Base-by-base conservation (phyloP, 108 stramenopile genomes). In the Fragilaria radians region DNA sequence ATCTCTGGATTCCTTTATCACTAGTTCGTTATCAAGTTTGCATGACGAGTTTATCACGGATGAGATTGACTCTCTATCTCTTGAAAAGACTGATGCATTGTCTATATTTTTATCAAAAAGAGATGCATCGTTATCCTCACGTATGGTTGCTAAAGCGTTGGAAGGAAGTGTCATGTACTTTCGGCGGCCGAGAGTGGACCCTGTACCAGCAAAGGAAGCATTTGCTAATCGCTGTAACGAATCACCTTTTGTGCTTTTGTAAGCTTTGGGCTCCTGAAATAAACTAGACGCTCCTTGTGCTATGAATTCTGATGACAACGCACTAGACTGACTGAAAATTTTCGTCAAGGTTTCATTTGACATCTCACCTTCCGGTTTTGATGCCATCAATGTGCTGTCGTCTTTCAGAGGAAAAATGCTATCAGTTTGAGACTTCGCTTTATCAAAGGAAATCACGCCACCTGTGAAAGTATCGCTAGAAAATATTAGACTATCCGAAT, bases 121-220 rank as follows among this genome's bases (percentile, higher is more conserved):
- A 18, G 7, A 22, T 9, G 11, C 19, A 30, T 70, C 70, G 48
- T 68, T 70, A 52, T 72, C 78, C 68, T 93, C 91, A 57, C 80
- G 71, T 47, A 93, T 93, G 7, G 91, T 93, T 14, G 88, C 78
- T 1, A 93, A 69, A 5, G 71, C 60, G 28, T 70, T 69, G 21
- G 80, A 42, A 14, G 86, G 83, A 58, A 80, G 66, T 21, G 86
- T 88, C 73, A 84, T 84, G 73, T 77, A 88, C 31, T 76, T 75
- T 52, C 79, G 54, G 21, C 55, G 28, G 23, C 31, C 31, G 31
- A 18, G n/a, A 34, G 24, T 52, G 22, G 14, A 42, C 7, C 36
- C 14, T 42, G 36, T 7, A 42, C 36, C 36, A 42, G 11, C 36
- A 14, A 42, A 42, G 7, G 11, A 7, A 14, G 36, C 36, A 42